phyloP scores from a whole-genome alignment of 208 protist species.

The Leptomonas pyrrhocoris region DNA sequence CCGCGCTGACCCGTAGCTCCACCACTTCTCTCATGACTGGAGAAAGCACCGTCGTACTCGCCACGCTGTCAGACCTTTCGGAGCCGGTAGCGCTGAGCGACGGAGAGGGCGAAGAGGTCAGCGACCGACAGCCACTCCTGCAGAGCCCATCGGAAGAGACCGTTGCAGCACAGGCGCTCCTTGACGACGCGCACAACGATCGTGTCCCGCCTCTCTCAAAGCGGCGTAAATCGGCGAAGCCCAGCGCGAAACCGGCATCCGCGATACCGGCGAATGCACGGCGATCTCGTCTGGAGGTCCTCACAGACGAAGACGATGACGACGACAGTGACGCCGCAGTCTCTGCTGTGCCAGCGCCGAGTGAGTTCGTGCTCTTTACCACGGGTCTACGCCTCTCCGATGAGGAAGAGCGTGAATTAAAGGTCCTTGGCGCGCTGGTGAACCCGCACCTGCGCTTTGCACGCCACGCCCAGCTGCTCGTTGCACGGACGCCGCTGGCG shows the following conservation, averaged over 20 bases:
- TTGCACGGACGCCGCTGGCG: slow-evolving; percentile 57
- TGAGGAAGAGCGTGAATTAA: slow-evolving; percentile 26
- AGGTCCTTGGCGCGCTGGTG: slow-evolving; percentile 41
- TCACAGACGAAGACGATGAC: neutral
- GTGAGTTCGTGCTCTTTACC: slow-evolving; percentile 52
- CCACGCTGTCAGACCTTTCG: slow-evolving; percentile 23
- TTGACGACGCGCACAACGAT: neutral
- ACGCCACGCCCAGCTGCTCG: slow-evolving; percentile 39
- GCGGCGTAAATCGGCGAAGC: neutral
- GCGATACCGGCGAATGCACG: neutral
- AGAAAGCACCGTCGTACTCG: slow-evolving; percentile 33
- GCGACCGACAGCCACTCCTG: neutral
- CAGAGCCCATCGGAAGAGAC: neutral
- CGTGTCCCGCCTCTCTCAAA: neutral
- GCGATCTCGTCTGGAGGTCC: neutral
- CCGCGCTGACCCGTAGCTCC: neutral
- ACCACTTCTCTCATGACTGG: slow-evolving; percentile 14
- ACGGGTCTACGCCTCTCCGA: slow-evolving; percentile 58
- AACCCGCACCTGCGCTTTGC: slow-evolving; percentile 57
- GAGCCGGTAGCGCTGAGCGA: slow-evolving; percentile 31
- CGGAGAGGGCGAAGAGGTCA: slow-evolving; percentile 1
- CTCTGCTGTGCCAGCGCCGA: neutral
- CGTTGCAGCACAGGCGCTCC: neutral
- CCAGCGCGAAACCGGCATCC: neutral
- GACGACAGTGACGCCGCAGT: neutral